Evolutionary conservation across 345 rosid species (phyloP).

Genomic region (Anastatica hierochuntica): DNA sequence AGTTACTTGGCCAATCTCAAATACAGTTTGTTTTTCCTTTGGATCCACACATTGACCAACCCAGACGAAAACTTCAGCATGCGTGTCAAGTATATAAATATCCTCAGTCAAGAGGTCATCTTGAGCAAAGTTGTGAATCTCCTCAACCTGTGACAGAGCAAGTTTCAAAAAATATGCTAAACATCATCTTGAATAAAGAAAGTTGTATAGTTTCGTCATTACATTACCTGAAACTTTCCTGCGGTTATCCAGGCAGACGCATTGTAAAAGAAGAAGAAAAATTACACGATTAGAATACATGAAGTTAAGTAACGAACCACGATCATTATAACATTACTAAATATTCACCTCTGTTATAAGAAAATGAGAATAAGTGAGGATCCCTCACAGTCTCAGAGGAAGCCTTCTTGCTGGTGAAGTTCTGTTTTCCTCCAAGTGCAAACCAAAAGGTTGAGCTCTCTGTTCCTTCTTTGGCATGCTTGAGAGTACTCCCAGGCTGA

Average conservation of each 20-base stretch:
- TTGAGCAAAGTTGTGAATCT: constrained; percentile 83
- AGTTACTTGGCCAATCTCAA: constrained; percentile 85
- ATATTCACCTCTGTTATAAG: constrained; percentile 64
- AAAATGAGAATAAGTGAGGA: constrained; percentile 74
- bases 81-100: constrained; percentile 80
- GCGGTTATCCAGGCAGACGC: too few species aligned
- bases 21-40: constrained; percentile 81
- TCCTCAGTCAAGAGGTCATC: constrained; percentile 97
- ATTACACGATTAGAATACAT: too few species aligned
- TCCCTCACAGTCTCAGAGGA: constrained; percentile 61
- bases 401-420: constrained; percentile 62
- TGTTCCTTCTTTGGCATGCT: constrained; percentile 97
- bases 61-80: constrained; percentile 96
- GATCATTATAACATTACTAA: too few species aligned
- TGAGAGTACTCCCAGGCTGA: constrained; percentile 84
- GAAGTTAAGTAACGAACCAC: too few species aligned
- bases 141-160: constrained; percentile 93
- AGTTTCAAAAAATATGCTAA: too few species aligned
- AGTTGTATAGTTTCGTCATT: too few species aligned
- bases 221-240: constrained; percentile 97
- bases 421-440: constrained; percentile 97
- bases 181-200: too few species aligned
- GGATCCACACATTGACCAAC: constrained; percentile 80
- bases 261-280: too few species aligned
- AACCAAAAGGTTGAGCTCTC: constrained; percentile 95